These are phyloP conservation scores for Pyracantha coccinea DNA, from an alignment of 331 rosid genomes.

Conservation along the genomic window DNA sequence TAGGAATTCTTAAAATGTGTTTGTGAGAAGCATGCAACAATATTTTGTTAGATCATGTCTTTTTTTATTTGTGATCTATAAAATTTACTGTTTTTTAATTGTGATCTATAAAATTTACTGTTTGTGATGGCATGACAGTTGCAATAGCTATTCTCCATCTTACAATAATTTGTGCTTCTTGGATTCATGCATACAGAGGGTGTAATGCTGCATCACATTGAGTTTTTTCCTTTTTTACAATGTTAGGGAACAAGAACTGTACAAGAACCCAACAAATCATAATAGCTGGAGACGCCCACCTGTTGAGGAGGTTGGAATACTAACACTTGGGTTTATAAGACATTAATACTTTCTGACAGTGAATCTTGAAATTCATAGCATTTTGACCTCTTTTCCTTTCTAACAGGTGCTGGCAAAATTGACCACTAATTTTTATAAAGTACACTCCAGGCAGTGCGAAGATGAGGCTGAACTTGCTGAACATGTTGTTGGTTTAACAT, in stretches of 20 bases:
- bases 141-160: neutral
- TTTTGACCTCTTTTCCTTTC: neutral
- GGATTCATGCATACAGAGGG: neutral
- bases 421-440: constrained; percentile 55
- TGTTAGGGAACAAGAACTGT: constrained; percentile 71
- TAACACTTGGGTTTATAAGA: neutral
- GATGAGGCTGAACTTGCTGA: constrained; percentile 96
- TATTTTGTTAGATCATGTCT: neutral
- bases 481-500: constrained; percentile 85
- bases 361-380: neutral
- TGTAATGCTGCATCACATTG: neutral
- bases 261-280: constrained; percentile 59
- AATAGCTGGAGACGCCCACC: constrained; percentile 76
- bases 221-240: neutral
- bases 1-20: neutral
- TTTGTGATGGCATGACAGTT: neutral
- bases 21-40: neutral
- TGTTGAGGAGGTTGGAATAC: constrained; percentile 74
- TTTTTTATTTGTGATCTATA: too few species aligned
- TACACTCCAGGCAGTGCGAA: constrained; percentile 76
- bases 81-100: neutral
- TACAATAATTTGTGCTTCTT: neutral
- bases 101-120: neutral
- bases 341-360: neutral
- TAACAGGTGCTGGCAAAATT: constrained; percentile 65